A percentile compares a stretch with the other conserved stretches of the same genome.
Evolutionary conservation across 2,329 filamentous ascomycete species (phyloP).

Genomic region (Alternaria sp.): DNA sequence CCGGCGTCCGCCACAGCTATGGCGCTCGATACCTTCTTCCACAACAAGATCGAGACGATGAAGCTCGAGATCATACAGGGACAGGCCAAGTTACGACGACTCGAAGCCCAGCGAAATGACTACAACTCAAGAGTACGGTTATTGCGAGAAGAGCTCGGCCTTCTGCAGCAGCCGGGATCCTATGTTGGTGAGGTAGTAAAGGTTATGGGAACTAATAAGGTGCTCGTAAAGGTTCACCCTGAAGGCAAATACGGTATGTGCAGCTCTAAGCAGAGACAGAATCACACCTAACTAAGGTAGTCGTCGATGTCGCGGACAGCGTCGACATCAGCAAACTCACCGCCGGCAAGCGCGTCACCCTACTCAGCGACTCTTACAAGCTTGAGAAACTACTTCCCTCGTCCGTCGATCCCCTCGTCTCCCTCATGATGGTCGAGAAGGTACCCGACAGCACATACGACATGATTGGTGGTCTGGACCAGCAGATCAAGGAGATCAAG

Average conservation of each 20-base stretch:
- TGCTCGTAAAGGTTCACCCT: conserved; percentile 97
- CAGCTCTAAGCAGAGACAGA: neutral
- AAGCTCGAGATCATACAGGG: conserved; percentile 99
- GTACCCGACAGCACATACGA: conserved; percentile 99
- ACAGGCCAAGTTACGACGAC: conserved; percentile 89
- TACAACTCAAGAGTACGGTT: conserved; percentile 98
- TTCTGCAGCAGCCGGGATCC: conserved; percentile 95
- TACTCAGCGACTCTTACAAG: conserved; percentile 97
- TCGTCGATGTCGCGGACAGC: conserved; percentile 92
- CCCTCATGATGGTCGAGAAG: conserved; percentile 99
- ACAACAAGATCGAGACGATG: conserved; percentile 99
- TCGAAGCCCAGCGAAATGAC: conserved; percentile 98
- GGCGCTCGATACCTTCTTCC: conserved; percentile 99
- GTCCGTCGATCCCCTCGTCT: conserved; percentile 96
- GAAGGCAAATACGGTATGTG: conserved; percentile 97
- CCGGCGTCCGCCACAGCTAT: conserved; percentile 66
- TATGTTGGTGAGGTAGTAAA: conserved; percentile 99
- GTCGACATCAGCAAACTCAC: conserved; percentile 97
- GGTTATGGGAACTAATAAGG: conserved; percentile 99
- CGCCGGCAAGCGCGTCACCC: conserved; percentile 94
- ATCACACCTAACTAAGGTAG: conserved; percentile 58
- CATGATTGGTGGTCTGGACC: conserved; percentile 98
- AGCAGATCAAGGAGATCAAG: conserved; percentile 99
- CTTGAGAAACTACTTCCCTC: conserved; percentile 98
- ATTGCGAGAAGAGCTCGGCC: conserved; percentile 90